Percentiles rank a stretch among this genome's conserved stretches.
These are phyloP conservation scores for Auxenochlorella protothecoides DNA, from an alignment of 139 green algal genomes.

Conservation along the genomic window DNA sequence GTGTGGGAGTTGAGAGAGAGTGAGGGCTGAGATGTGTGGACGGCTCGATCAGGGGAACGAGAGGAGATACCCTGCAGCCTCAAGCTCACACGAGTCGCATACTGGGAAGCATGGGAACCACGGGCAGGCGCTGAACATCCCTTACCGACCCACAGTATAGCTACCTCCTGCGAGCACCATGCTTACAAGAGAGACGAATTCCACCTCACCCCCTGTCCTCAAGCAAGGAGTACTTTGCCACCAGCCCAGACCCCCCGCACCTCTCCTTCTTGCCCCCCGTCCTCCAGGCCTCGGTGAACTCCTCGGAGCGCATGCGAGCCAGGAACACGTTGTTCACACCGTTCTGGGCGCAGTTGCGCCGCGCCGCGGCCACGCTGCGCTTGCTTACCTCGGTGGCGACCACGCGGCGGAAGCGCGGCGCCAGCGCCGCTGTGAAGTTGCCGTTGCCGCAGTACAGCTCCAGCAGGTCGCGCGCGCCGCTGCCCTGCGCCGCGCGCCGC, in stretches of 20 bases:
- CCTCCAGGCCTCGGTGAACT: slow-evolving; percentile 69
- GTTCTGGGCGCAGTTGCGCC: slow-evolving; percentile 45
- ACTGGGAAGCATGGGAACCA: too few relatives aligned
- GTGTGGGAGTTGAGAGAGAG: background rate
- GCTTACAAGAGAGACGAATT: too few relatives aligned
- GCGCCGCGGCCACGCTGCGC: slow-evolving; percentile 58
- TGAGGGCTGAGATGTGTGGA: background rate
- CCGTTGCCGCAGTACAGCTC: slow-evolving; percentile 94
- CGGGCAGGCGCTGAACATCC: too few relatives aligned
- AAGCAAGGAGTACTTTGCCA: too few relatives aligned
- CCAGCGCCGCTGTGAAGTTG: slow-evolving; percentile 85
- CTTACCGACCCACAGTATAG: too few relatives aligned
- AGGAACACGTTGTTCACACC: slow-evolving; percentile 43
- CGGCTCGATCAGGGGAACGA: background rate
- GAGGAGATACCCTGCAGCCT: background rate
- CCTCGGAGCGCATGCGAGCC: slow-evolving; percentile 67
- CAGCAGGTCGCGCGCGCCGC: slow-evolving; percentile 37
- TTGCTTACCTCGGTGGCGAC: slow-evolving; percentile 88
- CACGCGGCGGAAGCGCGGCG: slow-evolving; percentile 68
- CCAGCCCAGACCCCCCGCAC: background rate
- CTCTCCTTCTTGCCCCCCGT: slow-evolving; percentile 25
- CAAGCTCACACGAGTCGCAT: background rate
- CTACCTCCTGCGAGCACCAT: too few relatives aligned
- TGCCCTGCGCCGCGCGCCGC: slow-evolving; percentile 12
- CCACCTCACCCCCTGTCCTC: too few relatives aligned